Conservation (phyloP, 345 rosid species). For the Salix purpurea region DNA sequence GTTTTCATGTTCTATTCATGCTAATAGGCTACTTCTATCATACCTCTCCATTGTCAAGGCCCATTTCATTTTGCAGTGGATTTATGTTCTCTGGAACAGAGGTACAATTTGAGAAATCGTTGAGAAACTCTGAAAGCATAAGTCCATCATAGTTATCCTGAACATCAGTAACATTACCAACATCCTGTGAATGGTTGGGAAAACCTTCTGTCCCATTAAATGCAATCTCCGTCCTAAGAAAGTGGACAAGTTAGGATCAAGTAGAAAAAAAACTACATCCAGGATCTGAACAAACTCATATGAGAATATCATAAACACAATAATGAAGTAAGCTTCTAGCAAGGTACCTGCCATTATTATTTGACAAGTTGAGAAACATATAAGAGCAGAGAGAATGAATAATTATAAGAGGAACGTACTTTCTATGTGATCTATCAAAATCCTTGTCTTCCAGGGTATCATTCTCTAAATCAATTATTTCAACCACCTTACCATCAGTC, state of each 20-base stretch:
- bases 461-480: conserved; percentile 84
- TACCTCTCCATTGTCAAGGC: conserved; percentile 75
- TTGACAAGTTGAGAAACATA: neutral
- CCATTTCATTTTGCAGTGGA: conserved; percentile 47
- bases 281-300: neutral
- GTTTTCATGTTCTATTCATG: neutral
- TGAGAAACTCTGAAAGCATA: conserved; percentile 73
- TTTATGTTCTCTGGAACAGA: conserved; percentile 48
- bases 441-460: conserved; percentile 60
- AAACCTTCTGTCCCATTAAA: conserved; percentile 45
- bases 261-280: conserved; percentile 7
- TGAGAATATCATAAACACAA: neutral
- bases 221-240: conserved; percentile 58
- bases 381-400: neutral
- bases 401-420: conserved; percentile 39
- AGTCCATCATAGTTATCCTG: conserved; percentile 73
- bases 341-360: neutral
- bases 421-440: conserved; percentile 44
- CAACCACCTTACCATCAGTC: conserved; percentile 60
- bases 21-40: conserved; percentile 10
- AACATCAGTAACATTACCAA: conserved; percentile 50
- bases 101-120: conserved; percentile 49
- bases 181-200: conserved; percentile 31
- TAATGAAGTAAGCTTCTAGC: neutral
- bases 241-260: conserved; percentile 8